Base-by-base conservation (phyloP, 2,329 filamentous ascomycete genomes). In the Fusarium napiforme region DNA sequence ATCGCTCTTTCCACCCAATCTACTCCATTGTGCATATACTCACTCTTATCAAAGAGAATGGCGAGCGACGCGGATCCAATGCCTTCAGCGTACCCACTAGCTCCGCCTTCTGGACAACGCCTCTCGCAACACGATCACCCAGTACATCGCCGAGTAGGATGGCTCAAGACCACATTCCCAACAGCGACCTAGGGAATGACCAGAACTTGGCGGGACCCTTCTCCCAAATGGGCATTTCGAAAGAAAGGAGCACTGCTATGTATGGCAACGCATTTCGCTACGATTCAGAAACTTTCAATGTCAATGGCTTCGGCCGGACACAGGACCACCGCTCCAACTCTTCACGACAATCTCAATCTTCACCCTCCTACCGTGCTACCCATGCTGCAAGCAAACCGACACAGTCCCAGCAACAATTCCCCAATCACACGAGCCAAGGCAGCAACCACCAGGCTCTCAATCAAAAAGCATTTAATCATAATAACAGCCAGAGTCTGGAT, bases 41-140 rank as follows among this genome's bases (percentile, higher is more conserved):
- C 61, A 76, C 73, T 19, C 56, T 34, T 39, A 47, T 23, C 30
- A 26, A 64, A 81, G 81, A 81, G 23, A 60, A 77, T 63, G 78
- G 82, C 61, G 78, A 79, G 34, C 75, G 78, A 61, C 91, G 90
- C 7, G 93, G 92, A 55, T 93, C 92, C 10, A 87, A 90, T 69
- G 92, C 92, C 66, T 85, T 95, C 43, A 86, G 93, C 67, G 87
- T 89, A 49, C 89, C 90, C 46, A 88, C 89, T 23, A 91, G 93
- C 74, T 84, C 86, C 52, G 93, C 67, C 83, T 85, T 71, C 83
- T 94, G 92, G 92, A n/a, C 87, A 71, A 82, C 85, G 30, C 88
- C 90, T 50, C 82, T 77, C 36, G 66, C 76, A 56, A 64, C 79
- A 43, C 81, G 79, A 73, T 86, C 87, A 40, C 86, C 85, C 64